phyloP scores from a whole-genome alignment of 371 early-diverging fungal genomes.

The Apophysomyces trapeziformis region DNA sequence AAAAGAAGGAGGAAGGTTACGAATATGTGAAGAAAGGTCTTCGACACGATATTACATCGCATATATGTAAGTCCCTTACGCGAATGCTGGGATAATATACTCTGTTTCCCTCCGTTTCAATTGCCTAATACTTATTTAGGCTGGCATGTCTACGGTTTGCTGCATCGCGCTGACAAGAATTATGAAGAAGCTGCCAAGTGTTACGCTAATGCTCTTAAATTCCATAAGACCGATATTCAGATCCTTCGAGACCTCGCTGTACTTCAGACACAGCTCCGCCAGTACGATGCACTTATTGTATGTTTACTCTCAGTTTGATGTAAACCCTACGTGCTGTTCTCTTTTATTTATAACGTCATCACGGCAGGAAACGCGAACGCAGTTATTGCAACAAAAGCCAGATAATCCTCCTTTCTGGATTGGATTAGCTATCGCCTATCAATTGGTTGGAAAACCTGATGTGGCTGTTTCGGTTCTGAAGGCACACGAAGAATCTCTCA shows the following conservation, averaged over 20 bases:
- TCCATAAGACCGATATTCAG: constrained; percentile 91
- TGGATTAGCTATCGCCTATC: constrained; percentile 86
- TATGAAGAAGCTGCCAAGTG: constrained; percentile 94
- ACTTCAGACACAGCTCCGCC: constrained; percentile 89
- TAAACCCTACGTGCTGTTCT: no score
- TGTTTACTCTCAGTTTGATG: constrained; percentile 12
- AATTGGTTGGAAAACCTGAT: constrained; percentile 77
- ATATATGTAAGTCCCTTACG: constrained; percentile 71
- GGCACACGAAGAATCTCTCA: constrained; percentile 72
- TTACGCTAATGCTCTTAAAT: constrained; percentile 87
- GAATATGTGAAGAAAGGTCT: constrained; percentile 89
- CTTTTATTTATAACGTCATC: background rate
- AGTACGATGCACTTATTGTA: constrained; percentile 83
- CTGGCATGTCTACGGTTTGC: constrained; percentile 96
- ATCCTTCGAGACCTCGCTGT: constrained; percentile 89
- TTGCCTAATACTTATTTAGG: constrained; percentile 46
- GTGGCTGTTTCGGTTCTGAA: constrained; percentile 73
- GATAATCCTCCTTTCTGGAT: constrained; percentile 81
- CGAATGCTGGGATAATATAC: no score
- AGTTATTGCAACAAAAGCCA: constrained; percentile 74
- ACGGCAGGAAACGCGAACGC: constrained; percentile 66
- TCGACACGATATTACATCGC: constrained; percentile 77
- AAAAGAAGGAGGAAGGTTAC: constrained; percentile 91
- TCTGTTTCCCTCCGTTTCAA: no score
- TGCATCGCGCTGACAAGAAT: constrained; percentile 91